phyloP scores from a whole-genome alignment of 768 basidiomycete genomes.

The Suillus cothurnatus region DNA sequence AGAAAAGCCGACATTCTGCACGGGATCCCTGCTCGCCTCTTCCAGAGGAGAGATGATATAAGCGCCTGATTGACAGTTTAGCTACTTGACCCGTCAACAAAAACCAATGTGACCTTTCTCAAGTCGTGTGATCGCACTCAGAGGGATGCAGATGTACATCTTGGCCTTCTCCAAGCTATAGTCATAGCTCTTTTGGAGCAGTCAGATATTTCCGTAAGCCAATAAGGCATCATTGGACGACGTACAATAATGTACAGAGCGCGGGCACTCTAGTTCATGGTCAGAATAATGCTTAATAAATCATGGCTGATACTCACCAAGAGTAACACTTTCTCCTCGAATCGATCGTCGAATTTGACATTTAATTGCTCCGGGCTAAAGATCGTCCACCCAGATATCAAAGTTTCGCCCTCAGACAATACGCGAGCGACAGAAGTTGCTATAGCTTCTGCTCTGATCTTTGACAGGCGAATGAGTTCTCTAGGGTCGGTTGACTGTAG shows the following conservation, averaged over 20 bases:
- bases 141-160: constrained; percentile 85
- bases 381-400: constrained; percentile 89
- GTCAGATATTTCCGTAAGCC: not conserved
- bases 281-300: constrained; percentile 6
- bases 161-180: constrained; percentile 92
- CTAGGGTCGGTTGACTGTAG: constrained; percentile 91
- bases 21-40: constrained; percentile 84
- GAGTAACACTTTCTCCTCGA: constrained; percentile 93
- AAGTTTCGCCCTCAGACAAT: constrained; percentile 71
- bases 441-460: constrained; percentile 90
- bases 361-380: constrained; percentile 82
- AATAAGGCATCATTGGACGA: not conserved
- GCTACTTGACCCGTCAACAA: not conserved
- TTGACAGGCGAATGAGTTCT: constrained; percentile 84
- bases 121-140: constrained; percentile 76
- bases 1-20: constrained; percentile 87
- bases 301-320: constrained; percentile 56
- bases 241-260: constrained; percentile 83
- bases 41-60: constrained; percentile 95
- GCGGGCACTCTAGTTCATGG: constrained; percentile 30
- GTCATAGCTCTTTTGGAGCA: constrained; percentile 69
- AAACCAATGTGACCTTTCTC: constrained; percentile 61
- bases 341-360: constrained; percentile 69
- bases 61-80: constrained; percentile 55
- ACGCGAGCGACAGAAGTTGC: constrained; percentile 84